These are phyloP conservation scores for Paraphoma chrysanthemicola DNA, from an alignment of 2,329 filamentous ascomycete genomes.

Conservation along the genomic window DNA sequence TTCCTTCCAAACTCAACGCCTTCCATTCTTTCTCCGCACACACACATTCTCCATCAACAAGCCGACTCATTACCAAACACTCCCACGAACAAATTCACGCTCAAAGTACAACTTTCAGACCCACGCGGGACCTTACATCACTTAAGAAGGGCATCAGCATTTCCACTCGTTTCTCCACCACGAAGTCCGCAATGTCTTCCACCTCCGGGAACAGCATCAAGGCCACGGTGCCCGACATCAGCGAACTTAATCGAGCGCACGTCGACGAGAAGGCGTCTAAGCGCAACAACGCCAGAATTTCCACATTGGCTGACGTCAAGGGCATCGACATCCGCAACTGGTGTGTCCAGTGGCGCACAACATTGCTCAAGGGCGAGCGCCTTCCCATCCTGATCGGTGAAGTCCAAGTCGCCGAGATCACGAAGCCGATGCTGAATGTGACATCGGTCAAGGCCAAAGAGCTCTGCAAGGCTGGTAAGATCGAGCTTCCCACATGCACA, in stretches of 20 bases:
- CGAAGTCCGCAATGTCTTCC: background rate
- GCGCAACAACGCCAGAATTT: background rate
- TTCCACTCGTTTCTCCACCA: background rate
- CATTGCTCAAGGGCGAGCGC: background rate
- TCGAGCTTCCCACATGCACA: background rate
- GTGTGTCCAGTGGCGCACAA: background rate
- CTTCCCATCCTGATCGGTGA: background rate
- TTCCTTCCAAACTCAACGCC: no score
- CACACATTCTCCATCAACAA: no score
- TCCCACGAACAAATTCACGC: no score
- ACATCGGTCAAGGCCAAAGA: background rate
- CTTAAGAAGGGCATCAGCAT: background rate
- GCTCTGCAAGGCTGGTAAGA: background rate
- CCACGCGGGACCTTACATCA: background rate
- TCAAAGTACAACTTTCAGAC: no score
- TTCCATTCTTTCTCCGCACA: no score
- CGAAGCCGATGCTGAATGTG: background rate
- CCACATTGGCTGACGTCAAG: background rate
- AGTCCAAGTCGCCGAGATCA: background rate
- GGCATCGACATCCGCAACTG: constrained; percentile 1
- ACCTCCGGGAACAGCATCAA: background rate
- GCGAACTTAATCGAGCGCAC: background rate
- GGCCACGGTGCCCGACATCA: background rate
- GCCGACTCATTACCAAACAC: no score
- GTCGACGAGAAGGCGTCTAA: background rate